Evolutionary conservation across 2,329 filamentous ascomycete species (phyloP).

Genomic region (Furcasterigmium sp.): DNA sequence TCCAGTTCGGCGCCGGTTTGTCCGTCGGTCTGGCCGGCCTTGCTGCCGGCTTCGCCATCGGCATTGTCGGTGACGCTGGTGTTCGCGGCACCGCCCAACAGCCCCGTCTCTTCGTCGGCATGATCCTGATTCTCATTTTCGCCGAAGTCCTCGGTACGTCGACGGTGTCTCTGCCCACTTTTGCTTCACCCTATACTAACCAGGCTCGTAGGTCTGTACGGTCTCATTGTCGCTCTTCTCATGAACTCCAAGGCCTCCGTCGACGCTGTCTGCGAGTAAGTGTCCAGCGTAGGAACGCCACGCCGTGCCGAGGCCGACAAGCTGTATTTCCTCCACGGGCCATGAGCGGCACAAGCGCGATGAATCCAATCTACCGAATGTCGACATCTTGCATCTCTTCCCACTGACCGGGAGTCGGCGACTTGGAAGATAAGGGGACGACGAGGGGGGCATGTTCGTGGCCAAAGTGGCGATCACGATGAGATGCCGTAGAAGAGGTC

Average conservation of each 20-base stretch:
- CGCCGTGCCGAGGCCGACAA: slow-evolving; percentile 30
- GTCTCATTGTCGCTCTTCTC: slow-evolving; percentile 94
- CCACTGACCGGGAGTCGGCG: slow-evolving; percentile 2
- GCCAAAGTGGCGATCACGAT: slow-evolving; percentile 2
- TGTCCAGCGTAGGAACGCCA: slow-evolving; percentile 12
- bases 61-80: slow-evolving; percentile 85
- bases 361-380: not conserved
- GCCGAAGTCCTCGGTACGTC: slow-evolving; percentile 90
- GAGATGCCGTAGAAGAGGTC: slow-evolving; percentile 9
- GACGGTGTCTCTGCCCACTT: not conserved
- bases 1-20: slow-evolving; percentile 79
- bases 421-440: not conserved
- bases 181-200: slow-evolving; percentile 16
- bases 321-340: slow-evolving; percentile 21
- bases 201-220: slow-evolving; percentile 75
- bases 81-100: slow-evolving; percentile 82
- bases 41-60: slow-evolving; percentile 80
- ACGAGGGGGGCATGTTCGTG: slow-evolving; percentile 5
- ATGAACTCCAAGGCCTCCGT: slow-evolving; percentile 93
- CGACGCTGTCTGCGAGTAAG: slow-evolving; percentile 59
- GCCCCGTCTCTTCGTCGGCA: slow-evolving; percentile 86
- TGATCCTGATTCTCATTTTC: slow-evolving; percentile 99
- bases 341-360: slow-evolving; percentile 5
- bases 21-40: slow-evolving; percentile 78
- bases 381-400: slow-evolving; percentile 4